Base-by-base conservation (phyloP, 140 eudicot species). In the Anethum foeniculum region DNA sequence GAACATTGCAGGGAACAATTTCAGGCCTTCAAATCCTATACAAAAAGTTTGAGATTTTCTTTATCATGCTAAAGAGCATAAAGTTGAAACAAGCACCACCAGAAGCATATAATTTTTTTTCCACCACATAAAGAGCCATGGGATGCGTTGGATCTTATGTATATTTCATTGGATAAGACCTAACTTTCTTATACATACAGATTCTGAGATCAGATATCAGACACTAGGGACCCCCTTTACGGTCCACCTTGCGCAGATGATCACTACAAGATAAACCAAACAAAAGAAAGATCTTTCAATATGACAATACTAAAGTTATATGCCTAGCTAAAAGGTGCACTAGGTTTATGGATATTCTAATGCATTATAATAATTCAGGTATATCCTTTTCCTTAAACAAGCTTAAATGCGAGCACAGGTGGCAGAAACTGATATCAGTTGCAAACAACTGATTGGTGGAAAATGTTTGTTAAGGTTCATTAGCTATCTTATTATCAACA, bases 161-260 rank as follows among this genome's bases (percentile, higher is more conserved):
- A 15, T 51, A 51, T 51, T 32, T 80, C 84, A 85, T 85, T 84
- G 79, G 34, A 73, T 85, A 81, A 85, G 44, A 81, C 87, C 85
- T 75, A 88, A 83, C 90, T 80, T 85, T 79, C 79, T 85, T 34
- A 38, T 68, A 86, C 48, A 87, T 80, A 60, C 28, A 78, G 58
- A 71, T 71, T 34, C 48, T 18, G 48, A 36, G 39, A 71, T 36
- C 76, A 71, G 78, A 86, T 69, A 81, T 84, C 77, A 79, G 72
- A 54, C 69, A 52, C 62, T 71, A 77, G 86, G 87, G 87, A 78
- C 86, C 83, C 87, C 75, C 83, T 23, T 73, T 77, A 74, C 58
- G 2, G 21, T 49, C 56, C 56, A 49, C 56, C 56, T 79, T 81
- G 23, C 79, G 79, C 77, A 84, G 86, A 71, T 83, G 41, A 84